Evolutionary conservation across 257 asterid species (phyloP).

Genomic region (Ligustrum vulgare): DNA sequence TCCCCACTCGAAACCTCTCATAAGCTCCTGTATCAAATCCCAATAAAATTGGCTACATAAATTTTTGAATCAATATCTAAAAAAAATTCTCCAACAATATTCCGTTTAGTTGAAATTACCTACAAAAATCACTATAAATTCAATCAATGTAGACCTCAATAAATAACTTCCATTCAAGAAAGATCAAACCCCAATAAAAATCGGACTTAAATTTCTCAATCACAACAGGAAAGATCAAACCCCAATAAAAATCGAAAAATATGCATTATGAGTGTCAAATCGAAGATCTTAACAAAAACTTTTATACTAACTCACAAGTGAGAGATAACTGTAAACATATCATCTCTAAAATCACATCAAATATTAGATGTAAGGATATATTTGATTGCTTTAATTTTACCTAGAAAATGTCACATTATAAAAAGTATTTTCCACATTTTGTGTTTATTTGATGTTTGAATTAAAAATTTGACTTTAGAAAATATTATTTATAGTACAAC

Average conservation of each 20-base stretch:
- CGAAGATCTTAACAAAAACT: no score
- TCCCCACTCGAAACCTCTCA: conserved; percentile 28
- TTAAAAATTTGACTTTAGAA: no score
- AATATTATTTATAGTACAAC: no score
- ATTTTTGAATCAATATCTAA: neutral
- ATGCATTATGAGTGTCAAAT: no score
- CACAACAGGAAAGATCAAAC: neutral
- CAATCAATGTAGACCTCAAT: neutral
- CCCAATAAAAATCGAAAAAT: neutral
- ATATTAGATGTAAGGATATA: no score
- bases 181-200: neutral
- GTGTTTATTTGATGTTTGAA: no score
- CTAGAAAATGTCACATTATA: no score
- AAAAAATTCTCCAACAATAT: neutral
- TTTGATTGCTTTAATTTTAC: no score
- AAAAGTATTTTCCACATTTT: no score
- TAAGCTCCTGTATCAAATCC: neutral
- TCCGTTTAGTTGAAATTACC: neutral
- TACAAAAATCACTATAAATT: neutral
- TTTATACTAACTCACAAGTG: no score
- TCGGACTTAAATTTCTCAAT: neutral
- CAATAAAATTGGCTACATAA: neutral
- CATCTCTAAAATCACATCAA: no score
- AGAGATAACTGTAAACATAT: no score
- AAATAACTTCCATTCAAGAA: neutral